Evolutionary conservation across 768 basidiomycete genomes (phyloP), one percentile per base, ranked within the genome.

Genomic region (Sporobolomyces roseus): DNA sequence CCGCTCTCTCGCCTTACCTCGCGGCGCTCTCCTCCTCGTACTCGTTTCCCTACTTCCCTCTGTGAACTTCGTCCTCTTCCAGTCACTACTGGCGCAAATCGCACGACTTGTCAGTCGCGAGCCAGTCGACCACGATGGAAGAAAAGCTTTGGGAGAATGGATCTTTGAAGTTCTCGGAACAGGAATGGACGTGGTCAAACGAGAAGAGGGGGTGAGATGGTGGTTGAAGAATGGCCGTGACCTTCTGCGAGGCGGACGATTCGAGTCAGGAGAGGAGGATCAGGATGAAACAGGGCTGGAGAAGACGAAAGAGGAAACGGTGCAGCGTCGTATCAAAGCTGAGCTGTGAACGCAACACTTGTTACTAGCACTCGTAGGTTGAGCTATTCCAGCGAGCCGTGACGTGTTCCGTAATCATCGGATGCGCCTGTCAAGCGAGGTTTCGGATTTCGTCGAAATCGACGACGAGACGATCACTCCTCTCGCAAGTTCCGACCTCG

Each of bases 171-270:
- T 52, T 49, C 25, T 75, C 6, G 72, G 70, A 10, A 43, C 46
- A 29, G 73, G 70, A 0, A 64, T 75, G 68, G 74, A 74, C 41
- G 65, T 68, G 51, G 65, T 54, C 38, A 74, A 74, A 65, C 56
- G 70, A 21, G 61, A 52, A 21, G 71, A 55, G 9, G 74, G 59
- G 29, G 66, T 66, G 4, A 50, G 59, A 63, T 75, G 65, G 64
- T 75, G 70, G 71, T 19, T 74, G 65, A 52, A 61, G 38, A 29
- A 54, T 14, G 53, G 73, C 14, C n/a, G 38, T 27, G 65, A 43
- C 2, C 23, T 71, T 21, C 23, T 38, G 9, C 14, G 16, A 4
- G 56, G 27, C 21, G 32, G 3, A 25, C 43, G 45, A 9, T 17
- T 41, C 17, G 38, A 14, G 45, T 23, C n/a, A n/a, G 45, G 45